Evolutionary conservation across 2,329 filamentous ascomycete genomes (phyloP), one percentile per base, ranked within the genome.

Genomic region (Aspergillus hiratsukae): DNA sequence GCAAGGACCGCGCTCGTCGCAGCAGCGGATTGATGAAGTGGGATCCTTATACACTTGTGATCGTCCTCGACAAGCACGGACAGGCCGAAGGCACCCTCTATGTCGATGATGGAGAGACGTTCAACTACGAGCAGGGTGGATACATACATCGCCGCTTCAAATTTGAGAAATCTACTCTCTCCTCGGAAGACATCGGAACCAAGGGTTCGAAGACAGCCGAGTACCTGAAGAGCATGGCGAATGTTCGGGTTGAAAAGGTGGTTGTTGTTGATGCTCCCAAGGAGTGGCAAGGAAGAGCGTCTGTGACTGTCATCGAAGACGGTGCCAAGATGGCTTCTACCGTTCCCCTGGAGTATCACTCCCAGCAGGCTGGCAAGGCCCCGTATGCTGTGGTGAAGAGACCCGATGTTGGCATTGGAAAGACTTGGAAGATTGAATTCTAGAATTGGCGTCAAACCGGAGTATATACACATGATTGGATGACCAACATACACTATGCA

Each of bases 11-110:
- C 25, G 91, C 92, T 3, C 86, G 94, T 55, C 86, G 93, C 58
- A 96, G 91, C 56, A 89, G 86, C 56, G 87, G 89, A 21, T 80
- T 97, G 48, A 97, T 97, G 94, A 88, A 85, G 66, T 96, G 87
- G 74, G 94, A 99, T 72, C 92, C 95, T 43, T 96, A 96, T 78
- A 99, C 94, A 0, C 83, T 99, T 1, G 87, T 99, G 2, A 80
- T 97, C 2, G 83, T 84, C 0, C 79, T 95, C 17, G 80, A 84
- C 63, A 83, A 85, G 63, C 80, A 83, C 31, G 86, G 88, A 53
- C 84, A 87, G 65, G 91, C 93, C 0, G 83, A 87, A 49, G 94
- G 94, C 28, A 87, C 89, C 50, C 78, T 99, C 7, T 99, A 99
- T 69, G 80, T 91, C 29, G 94, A 99, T 69, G 94, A 99, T 63